Evolutionary conservation across 768 basidiomycete genomes (phyloP).

Genomic region (Calocybe indica): DNA sequence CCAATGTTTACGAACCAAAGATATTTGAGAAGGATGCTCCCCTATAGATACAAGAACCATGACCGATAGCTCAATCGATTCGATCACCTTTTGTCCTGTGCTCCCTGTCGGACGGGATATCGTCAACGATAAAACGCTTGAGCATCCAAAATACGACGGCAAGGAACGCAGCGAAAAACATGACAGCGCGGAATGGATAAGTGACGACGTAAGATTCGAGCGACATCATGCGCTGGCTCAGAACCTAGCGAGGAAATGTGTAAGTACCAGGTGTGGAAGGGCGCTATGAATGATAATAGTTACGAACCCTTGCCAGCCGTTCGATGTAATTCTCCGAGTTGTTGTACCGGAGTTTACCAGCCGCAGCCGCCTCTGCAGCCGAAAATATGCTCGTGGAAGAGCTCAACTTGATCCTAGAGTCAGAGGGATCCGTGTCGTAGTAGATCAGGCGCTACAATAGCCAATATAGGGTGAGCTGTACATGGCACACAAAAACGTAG

Average conservation of each 20-base stretch:
- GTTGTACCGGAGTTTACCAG: conserved; percentile 41
- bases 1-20: too few relatives aligned
- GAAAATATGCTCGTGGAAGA: conserved; percentile 50
- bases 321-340: conserved; percentile 71
- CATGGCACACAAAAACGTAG: not conserved
- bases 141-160: conserved; percentile 23
- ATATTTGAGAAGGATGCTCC: too few relatives aligned
- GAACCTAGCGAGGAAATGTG: conserved; percentile 20
- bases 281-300: not conserved
- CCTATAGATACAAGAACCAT: too few relatives aligned
- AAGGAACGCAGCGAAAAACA: conserved; percentile 22
- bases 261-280: not conserved
- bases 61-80: too few relatives aligned
- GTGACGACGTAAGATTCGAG: conserved; percentile 30
- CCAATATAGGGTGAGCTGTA: not conserved
- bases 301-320: conserved; percentile 52
- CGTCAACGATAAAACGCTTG: conserved; percentile 15
- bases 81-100: too few relatives aligned
- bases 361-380: conserved; percentile 61
- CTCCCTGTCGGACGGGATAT: conserved; percentile 2
- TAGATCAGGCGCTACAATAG: conserved; percentile 59
- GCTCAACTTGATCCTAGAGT: conserved; percentile 51
- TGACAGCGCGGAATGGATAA: conserved; percentile 26
- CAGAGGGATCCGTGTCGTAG: conserved; percentile 60
- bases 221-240: conserved; percentile 33